Conservation (phyloP, 257 asterid species). For the Dorcoceras hygrometricum region DNA sequence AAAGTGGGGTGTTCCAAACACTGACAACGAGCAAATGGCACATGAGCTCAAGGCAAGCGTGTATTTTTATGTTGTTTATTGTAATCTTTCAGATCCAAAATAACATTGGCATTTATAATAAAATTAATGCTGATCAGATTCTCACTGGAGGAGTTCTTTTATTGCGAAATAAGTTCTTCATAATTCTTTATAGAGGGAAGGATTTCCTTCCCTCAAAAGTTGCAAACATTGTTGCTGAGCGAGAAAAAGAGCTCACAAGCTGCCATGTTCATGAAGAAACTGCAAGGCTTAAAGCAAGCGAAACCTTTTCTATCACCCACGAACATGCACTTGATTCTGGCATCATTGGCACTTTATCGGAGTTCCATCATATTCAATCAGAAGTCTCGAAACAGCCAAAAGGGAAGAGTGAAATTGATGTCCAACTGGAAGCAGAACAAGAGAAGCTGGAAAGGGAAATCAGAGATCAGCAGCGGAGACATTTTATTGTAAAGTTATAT, state of each 20-base stretch:
- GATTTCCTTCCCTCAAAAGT: conserved; percentile 80
- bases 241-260: conserved; percentile 61
- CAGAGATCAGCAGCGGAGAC: conserved; percentile 51
- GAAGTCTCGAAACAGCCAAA: conserved; percentile 31
- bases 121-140: conserved; percentile 42
- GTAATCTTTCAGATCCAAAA: background rate
- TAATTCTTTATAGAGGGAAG: conserved; percentile 88
- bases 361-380: conserved; percentile 56
- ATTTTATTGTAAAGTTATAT: conserved; percentile 47
- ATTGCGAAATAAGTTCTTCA: conserved; percentile 79
- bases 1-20: conserved; percentile 88
- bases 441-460: conserved; percentile 68
- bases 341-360: conserved; percentile 64
- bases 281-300: conserved; percentile 74
- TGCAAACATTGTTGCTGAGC: conserved; percentile 54
- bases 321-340: conserved; percentile 38
- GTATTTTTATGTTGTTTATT: conserved; percentile 6
- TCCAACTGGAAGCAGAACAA: conserved; percentile 58
- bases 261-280: conserved; percentile 75
- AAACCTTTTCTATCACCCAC: conserved; percentile 34
- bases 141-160: conserved; percentile 89
- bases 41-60: conserved; percentile 80
- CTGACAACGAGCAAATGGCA: conserved; percentile 89
- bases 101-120: conserved; percentile 22
- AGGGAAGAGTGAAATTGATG: conserved; percentile 39